Conservation (phyloP, 768 basidiomycete species). For the Tricholoma saponaceum region DNA sequence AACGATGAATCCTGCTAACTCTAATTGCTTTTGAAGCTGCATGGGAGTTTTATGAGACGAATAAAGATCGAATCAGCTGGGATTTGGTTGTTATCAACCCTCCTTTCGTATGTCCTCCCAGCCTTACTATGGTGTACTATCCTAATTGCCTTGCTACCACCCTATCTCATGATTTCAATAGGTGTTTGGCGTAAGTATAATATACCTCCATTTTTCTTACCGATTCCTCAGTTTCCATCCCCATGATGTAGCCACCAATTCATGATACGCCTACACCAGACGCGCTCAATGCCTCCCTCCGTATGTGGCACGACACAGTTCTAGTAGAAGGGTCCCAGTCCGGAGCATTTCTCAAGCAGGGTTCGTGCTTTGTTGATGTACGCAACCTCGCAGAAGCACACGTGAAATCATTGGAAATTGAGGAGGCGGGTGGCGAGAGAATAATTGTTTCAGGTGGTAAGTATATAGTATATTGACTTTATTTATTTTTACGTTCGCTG, state of each 20-base stretch:
- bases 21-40: conserved; percentile 27
- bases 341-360: conserved; percentile 21
- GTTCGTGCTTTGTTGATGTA: conserved; percentile 43
- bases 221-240: not conserved
- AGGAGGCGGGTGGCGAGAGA: conserved; percentile 51
- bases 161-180: conserved; percentile 4
- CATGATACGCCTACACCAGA: conserved; percentile 32
- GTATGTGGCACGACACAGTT: conserved; percentile 24
- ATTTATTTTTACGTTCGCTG: not conserved
- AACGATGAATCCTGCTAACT: not conserved
- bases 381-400: conserved; percentile 57
- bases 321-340: conserved; percentile 15
- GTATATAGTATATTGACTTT: not conserved
- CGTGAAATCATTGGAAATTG: conserved; percentile 43
- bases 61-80: conserved; percentile 41
- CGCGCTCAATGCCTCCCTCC: conserved; percentile 36
- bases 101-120: conserved; percentile 36
- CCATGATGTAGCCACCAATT: conserved; percentile 36
- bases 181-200: conserved; percentile 28
- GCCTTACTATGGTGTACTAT: not conserved
- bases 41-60: conserved; percentile 38
- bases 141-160: too few relatives aligned
- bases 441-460: conserved; percentile 39
- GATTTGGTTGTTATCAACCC: conserved; percentile 54
- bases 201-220: not conserved